A percentile compares a stretch with the other conserved stretches of the same genome.
These are phyloP conservation scores for Alternaria alternata DNA, from an alignment of 2,329 filamentous ascomycete genomes.

Conservation along the genomic window DNA sequence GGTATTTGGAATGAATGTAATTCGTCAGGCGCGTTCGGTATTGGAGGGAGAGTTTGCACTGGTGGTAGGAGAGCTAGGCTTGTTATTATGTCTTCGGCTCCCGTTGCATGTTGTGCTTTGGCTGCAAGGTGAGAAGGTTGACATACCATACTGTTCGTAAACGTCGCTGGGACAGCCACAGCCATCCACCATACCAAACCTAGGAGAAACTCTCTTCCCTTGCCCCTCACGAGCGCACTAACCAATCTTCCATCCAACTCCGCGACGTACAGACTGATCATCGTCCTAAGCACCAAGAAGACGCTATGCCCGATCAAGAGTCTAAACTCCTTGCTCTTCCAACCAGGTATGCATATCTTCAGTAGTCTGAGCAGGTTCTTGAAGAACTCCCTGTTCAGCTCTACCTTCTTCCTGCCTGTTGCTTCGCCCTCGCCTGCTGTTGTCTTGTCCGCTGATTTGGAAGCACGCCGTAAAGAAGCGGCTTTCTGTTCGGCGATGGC, in stretches of 20 bases:
- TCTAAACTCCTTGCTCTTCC: constrained; percentile 85
- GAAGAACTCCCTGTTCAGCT: constrained; percentile 88
- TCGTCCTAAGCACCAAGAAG: constrained; percentile 86
- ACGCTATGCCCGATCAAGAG: constrained; percentile 90
- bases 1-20: constrained; percentile 92
- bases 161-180: constrained; percentile 93
- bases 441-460: constrained; percentile 40
- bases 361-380: constrained; percentile 79
- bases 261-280: constrained; percentile 95
- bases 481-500: constrained; percentile 94
- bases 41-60: constrained; percentile 90
- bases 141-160: constrained; percentile 96
- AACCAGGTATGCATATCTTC: constrained; percentile 88
- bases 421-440: constrained; percentile 52
- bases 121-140: not conserved
- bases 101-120: not conserved
- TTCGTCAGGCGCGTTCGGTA: constrained; percentile 95
- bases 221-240: constrained; percentile 89
- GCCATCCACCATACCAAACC: constrained; percentile 98
- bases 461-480: constrained; percentile 70
- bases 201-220: constrained; percentile 86
- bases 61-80: constrained; percentile 86
- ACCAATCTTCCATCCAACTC: constrained; percentile 95
- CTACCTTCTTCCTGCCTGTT: constrained; percentile 76
- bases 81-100: constrained; percentile 23